A percentile compares a stretch with the other conserved stretches of the same genome.
phyloP scores from a whole-genome alignment of 305 asterid genomes.

The Withania somnifera region DNA sequence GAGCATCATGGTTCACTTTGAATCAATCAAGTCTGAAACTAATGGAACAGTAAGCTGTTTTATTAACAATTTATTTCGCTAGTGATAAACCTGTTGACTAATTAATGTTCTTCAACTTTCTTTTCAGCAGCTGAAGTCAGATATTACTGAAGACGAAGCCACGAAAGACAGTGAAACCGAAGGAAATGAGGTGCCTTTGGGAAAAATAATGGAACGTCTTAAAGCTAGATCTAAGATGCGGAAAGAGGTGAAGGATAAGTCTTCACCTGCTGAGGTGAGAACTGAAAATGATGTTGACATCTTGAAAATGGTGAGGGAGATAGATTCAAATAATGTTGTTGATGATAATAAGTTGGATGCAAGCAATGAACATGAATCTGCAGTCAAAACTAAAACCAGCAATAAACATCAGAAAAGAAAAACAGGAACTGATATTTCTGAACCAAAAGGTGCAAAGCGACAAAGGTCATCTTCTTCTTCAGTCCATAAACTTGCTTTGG shows the following conservation, averaged over 20 bases:
- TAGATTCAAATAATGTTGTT: slow-evolving; percentile 39
- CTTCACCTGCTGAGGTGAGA: slow-evolving; percentile 33
- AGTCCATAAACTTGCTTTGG: slow-evolving; percentile 32
- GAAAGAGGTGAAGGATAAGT: slow-evolving; percentile 55
- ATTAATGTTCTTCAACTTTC: slow-evolving; percentile 14
- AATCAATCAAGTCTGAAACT: slow-evolving; percentile 64
- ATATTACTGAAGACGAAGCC: slow-evolving; percentile 51
- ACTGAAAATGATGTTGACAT: slow-evolving; percentile 59
- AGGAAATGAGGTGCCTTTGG: slow-evolving; percentile 91
- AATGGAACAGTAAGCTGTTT: slow-evolving; percentile 56
- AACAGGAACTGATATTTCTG: slow-evolving; percentile 44
- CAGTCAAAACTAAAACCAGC: slow-evolving; percentile 26
- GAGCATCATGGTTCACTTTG: slow-evolving; percentile 58
- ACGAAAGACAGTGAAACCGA: slow-evolving; percentile 91
- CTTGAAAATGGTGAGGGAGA: slow-evolving; percentile 79
- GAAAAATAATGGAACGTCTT: slow-evolving; percentile 75
- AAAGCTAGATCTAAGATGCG: slow-evolving; percentile 82
- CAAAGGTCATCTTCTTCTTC: slow-evolving; percentile 59
- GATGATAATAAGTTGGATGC: slow-evolving; percentile 50
- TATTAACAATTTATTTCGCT: background rate
- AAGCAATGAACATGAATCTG: slow-evolving; percentile 55
- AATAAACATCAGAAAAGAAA: slow-evolving; percentile 55
- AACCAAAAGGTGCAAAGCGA: slow-evolving; percentile 52
- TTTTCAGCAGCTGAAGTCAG: slow-evolving; percentile 47
- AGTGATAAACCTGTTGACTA: background rate